Evolutionary conservation across 345 rosid genomes (phyloP), one percentile per base, ranked within the genome.

Genomic region (Hibiscus mutabilis): DNA sequence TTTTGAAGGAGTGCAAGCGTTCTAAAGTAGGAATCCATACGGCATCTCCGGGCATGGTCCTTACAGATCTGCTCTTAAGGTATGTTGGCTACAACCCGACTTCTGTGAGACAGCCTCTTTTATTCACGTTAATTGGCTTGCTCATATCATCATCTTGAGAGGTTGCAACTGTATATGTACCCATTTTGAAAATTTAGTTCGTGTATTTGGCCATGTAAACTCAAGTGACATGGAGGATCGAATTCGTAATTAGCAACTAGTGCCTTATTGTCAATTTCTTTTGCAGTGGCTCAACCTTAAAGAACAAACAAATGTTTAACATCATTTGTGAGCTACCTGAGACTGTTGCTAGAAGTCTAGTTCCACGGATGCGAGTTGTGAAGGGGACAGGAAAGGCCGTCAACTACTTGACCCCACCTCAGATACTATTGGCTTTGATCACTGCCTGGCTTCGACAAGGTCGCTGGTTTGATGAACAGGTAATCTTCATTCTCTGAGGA

Each of bases 11-110:
- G 84, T 79, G 88, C 75, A 90, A 83, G 75, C 80, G 86, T 79
- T 83, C 92, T 16, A 90, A 90, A 63, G 96, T 94, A 2, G 97
- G 97, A 25, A 76, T 91, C 27, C 98, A 94, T 78, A 94, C 93
- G 1, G 96, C 98, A 66, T 94, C 98, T 27, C 98, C 97, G 0
- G 97, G 98, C 74, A 94, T 94, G 97, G 98, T 94, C 75, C 91
- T 94, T 40, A 94, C 97, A 1, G 98, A 94, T 35, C 83, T 94
- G 66, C 96, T 94, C 68, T 79, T 90, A 71, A 94, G 98, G 97
- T 91, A 82, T 49, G 42, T 51, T 19, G 10, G 33, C 2, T 37
- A 5, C 55, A 35, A 74, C 37, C 4, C 68, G 25, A 40, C 29
- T 51, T 49, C 24, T 59, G 5, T 21, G 0, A 46, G 18, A 14